Conservation (phyloP, 2,329 filamentous ascomycete species). For the Periconia sp. region DNA sequence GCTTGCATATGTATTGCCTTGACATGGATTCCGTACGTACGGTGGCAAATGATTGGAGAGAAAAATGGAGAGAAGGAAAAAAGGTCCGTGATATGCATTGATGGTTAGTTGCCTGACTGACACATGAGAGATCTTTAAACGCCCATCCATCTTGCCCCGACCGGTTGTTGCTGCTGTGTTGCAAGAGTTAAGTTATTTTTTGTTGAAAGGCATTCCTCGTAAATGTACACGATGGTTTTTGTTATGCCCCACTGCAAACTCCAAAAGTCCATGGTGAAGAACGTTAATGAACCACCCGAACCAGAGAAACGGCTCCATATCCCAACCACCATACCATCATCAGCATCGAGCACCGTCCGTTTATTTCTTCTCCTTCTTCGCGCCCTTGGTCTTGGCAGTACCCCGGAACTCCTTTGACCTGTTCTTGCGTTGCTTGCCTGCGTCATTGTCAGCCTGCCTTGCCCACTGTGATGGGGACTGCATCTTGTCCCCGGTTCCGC, state of each 20-base stretch:
- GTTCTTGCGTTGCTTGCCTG: slow-evolving; percentile 99
- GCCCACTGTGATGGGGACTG: slow-evolving; percentile 6
- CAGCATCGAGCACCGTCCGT: slow-evolving; percentile 28
- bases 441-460: slow-evolving; percentile 39
- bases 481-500: slow-evolving; percentile 7
- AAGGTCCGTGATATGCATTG: slow-evolving; percentile 46
- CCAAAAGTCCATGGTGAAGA: slow-evolving; percentile 34
- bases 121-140: slow-evolving; percentile 38
- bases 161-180: slow-evolving; percentile 12
- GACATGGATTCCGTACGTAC: too few relatives aligned
- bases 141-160: slow-evolving; percentile 41
- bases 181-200: slow-evolving; percentile 43
- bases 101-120: slow-evolving; percentile 41
- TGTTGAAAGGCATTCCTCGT: slow-evolving; percentile 35
- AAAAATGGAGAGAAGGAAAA: slow-evolving; percentile 14
- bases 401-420: slow-evolving; percentile 97
- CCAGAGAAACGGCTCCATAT: slow-evolving; percentile 36
- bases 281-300: slow-evolving; percentile 27
- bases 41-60: slow-evolving; percentile 61
- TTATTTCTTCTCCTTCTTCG: slow-evolving; percentile 76
- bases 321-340: slow-evolving; percentile 19
- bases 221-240: slow-evolving; percentile 38
- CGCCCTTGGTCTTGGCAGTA: slow-evolving; percentile 97
- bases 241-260: slow-evolving; percentile 35
- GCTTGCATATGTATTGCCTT: too few relatives aligned